Evolutionary conservation across 768 basidiomycete species (phyloP), one percentile per base, ranked within the genome.

Genomic region (Boletus rufocinnamomeus): DNA sequence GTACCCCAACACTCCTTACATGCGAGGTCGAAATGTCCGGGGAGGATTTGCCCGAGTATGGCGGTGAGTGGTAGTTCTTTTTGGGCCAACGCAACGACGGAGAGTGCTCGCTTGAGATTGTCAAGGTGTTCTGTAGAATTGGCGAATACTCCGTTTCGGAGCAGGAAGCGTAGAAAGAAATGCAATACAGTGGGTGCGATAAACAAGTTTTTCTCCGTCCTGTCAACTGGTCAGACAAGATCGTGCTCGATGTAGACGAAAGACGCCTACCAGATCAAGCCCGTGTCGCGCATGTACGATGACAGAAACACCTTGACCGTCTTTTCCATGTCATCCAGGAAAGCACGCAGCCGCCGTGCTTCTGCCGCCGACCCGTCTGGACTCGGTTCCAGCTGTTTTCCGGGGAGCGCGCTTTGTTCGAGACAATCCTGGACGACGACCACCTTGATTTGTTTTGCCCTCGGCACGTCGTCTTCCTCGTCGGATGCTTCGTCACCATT

Each of bases 291-390:
- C 73, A 84, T 84, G 63, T 86, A 82, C 2, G 87, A 87, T 2
- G 87, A 86, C 58, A 93, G 74, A 71, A 91, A 93, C 16, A 89
- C 76, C 58, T 78, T 84, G 62, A 87, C 73, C 37, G 77, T 70
- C n/a, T 69, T 70, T 59, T 84, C 87, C 8, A 89, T 86, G 54
- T 89, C 78, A 34, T 81, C 72, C 54, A 91, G 64, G 68, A 93
- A 93, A 2, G 72, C 65, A 4, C 75, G 66, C 57, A 85, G 72
- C 67, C 74, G 58, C 6, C 52, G 54, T 14, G 54, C 52, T 46
- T 66, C 63, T 21, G 51, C 25, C 6, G 56, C 59, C 7, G 60
- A 59, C 19, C 47, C 28, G 21, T 65, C 64, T 7, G 55, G 50
- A 46, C 32, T 50, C 2, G 67, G 73, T 48, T 69, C 67, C 25